Base-by-base conservation (phyloP, 225 moss, liverwort and hornwort species). In the Pseudisothecium myosuroides region DNA sequence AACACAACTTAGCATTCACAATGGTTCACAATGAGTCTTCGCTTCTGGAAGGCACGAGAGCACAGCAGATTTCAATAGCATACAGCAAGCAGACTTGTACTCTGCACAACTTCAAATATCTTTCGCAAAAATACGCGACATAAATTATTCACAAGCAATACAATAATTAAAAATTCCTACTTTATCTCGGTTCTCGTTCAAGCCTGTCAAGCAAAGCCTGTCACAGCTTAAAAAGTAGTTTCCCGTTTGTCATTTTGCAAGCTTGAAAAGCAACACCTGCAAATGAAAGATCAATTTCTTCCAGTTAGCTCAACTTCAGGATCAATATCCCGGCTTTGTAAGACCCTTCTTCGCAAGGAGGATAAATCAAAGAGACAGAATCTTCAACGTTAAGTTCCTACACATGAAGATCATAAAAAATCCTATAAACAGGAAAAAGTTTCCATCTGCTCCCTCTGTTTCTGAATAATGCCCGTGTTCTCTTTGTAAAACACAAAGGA, bases 231-330 rank as follows among this genome's bases (percentile, higher is more conserved):
- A 55, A 47, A 68, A 80, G 16, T 12, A 28, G 23, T 43, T 92
- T 68, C 85, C 60, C 65, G 76, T 52, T 83, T 36, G 32, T 74
- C 80, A 73, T 45, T 67, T 83, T 37, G 61, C 80, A 88, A 29
- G 77, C 34, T 89, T 82, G 87, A 56, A 45, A 85, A 74, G 17
- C 61, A 82, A 49, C 66, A 89, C 84, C 92, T 92, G 92, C 84
- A 80, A 76, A 56, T 50, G 49, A 84, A 84, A 62, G 79, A 88
- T 65, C 76, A 81, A 61, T 7, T 55, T 45, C 28, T 43, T 28
- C 59, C 17, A 72, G 31, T 85, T 29, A 85, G 82, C 61, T 66
- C 11, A 85, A 76, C 72, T 75, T 64, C 82, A 41, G 45, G 37
- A 39, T 83, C 65, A 47, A 58, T 22, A 47, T 43, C 29, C 49